phyloP scores from a whole-genome alignment of 208 protist genomes.

The Trichomonas tenax region DNA sequence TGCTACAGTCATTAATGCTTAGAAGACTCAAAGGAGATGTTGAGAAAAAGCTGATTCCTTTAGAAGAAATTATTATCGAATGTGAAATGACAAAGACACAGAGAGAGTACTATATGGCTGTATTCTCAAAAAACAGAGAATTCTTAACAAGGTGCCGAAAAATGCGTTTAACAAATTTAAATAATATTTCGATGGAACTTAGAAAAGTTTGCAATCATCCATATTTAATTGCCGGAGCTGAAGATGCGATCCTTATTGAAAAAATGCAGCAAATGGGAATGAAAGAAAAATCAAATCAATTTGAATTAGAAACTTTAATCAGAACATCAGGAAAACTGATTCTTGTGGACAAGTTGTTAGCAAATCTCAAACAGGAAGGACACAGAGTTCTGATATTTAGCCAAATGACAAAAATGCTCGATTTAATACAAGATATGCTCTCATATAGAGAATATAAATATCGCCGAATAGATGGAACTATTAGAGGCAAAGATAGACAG shows the following conservation, averaged over 20 bases:
- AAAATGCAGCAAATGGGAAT: background rate
- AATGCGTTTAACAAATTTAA: background rate
- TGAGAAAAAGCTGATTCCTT: constrained; percentile 10
- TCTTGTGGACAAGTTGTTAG: constrained; percentile 43
- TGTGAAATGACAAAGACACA: constrained; percentile 24
- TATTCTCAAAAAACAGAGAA: background rate
- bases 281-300: background rate
- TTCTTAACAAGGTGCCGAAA: background rate
- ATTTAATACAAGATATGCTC: constrained; percentile 60
- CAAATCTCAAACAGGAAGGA: constrained; percentile 41
- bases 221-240: background rate
- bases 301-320: background rate
- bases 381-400: constrained; percentile 88
- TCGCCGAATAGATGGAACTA: constrained; percentile 26
- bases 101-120: background rate
- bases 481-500: background rate
- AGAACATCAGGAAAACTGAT: constrained; percentile 43
- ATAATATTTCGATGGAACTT: constrained; percentile 37
- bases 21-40: constrained; percentile 34
- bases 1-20: constrained; percentile 37
- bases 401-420: constrained; percentile 72
- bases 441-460: constrained; percentile 32
- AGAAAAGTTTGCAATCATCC: constrained; percentile 44
- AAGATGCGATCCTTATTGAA: background rate
- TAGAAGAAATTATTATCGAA: constrained; percentile 26